phyloP scores from a whole-genome alignment of 2,329 filamentous ascomycete species.

The Fusarium marasasianum region DNA sequence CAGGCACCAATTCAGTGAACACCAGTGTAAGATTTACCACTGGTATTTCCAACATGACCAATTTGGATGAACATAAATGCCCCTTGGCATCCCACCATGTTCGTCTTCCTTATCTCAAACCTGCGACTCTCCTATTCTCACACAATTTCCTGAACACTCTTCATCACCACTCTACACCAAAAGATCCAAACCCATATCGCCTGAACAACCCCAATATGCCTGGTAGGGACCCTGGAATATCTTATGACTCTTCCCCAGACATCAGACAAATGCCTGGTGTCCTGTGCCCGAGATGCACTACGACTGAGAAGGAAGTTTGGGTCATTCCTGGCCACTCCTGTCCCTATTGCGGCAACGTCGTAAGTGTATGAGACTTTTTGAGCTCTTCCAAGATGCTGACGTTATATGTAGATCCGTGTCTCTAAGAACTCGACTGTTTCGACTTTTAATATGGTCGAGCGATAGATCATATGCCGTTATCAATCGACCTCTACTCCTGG shows the following conservation, averaged over 20 bases:
- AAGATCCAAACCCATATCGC: fast-evolving
- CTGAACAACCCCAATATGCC: fast-evolving
- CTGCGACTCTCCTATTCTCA: fast-evolving
- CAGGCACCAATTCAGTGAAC: not conserved
- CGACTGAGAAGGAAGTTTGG: not conserved
- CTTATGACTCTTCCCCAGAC: not conserved
- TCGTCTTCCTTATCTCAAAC: not conserved
- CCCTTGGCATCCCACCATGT: fast-evolving
- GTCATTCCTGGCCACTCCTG: not conserved
- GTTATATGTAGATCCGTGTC: fast-evolving
- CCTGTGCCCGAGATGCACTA: not conserved
- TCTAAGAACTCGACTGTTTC: not conserved
- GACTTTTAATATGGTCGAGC: not conserved
- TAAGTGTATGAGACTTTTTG: fast-evolving
- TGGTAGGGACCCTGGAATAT: too few species aligned
- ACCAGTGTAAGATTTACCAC: fast-evolving
- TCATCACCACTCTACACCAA: too few species aligned
- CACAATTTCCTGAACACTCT: fast-evolving
- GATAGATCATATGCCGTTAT: too few species aligned
- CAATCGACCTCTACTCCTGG: fast-evolving
- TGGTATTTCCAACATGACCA: fast-evolving
- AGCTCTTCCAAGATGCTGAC: fast-evolving
- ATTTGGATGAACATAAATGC: fast-evolving
- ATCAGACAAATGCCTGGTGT: not conserved
- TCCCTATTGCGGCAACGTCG: not conserved